A percentile compares a stretch with the other conserved stretches of the same genome.
These are phyloP conservation scores for Chloromonas sp. DNA, from an alignment of 163 green algal species.

Conservation along the genomic window DNA sequence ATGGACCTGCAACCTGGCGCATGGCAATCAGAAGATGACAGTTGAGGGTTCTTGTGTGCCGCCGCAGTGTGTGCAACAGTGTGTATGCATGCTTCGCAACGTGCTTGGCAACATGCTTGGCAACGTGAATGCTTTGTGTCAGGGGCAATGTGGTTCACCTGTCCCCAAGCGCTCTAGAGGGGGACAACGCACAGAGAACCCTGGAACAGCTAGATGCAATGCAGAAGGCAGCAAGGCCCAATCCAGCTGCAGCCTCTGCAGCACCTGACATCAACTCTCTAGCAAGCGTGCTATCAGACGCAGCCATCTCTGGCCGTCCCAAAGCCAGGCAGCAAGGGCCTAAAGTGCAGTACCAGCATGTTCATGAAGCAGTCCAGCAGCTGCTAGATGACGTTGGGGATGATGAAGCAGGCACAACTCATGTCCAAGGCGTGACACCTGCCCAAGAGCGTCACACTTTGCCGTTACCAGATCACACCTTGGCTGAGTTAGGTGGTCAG, in stretches of 20 bases:
- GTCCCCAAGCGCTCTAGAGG: neutral
- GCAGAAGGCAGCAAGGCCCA: neutral
- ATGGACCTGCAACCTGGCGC: too few relatives aligned
- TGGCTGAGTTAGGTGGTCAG: neutral
- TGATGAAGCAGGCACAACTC: neutral
- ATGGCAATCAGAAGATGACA: too few relatives aligned
- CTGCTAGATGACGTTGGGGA: neutral
- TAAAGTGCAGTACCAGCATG: neutral
- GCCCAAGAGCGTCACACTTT: neutral
- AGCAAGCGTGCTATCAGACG: neutral
- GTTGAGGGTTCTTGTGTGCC: neutral
- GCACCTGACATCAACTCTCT: neutral
- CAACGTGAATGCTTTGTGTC: neutral
- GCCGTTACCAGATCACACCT: neutral
- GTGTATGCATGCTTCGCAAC: neutral
- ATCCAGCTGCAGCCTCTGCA: neutral
- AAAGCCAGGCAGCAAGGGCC: neutral
- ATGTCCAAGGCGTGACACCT: neutral
- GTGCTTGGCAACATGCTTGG: neutral
- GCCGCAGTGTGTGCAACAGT: neutral
- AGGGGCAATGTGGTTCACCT: neutral
- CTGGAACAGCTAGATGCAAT: neutral
- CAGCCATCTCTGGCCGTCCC: neutral
- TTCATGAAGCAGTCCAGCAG: neutral
- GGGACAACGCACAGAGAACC: neutral